Evolutionary conservation across 2,329 filamentous ascomycete species (phyloP), one percentile per base, ranked within the genome.

Genomic region (Amylocarpus encephaloides): DNA sequence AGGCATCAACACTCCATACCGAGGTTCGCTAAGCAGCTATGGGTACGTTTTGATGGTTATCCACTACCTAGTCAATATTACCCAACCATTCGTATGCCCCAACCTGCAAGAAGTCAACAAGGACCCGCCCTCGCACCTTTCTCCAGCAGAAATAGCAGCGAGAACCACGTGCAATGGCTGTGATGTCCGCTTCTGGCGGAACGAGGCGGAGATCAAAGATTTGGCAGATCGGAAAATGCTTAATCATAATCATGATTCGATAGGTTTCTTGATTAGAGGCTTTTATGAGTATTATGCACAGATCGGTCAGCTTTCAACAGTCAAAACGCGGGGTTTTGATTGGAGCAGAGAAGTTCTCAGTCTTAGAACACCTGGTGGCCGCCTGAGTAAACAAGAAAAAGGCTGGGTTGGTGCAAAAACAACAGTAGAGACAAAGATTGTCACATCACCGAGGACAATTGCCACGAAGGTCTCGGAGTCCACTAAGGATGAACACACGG

Each of bases 31-130:
- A 15, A 91, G 86, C 46, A 92, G 87, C 58, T 95, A 95, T 62
- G 90, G 91, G 44, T 96, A 92, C 67, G 88, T 93, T 5, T 71
- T 95, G 35, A 95, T 96, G 90, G 83, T 94, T 4, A 72, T 95
- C 13, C 91, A 96, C 68, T 95, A 92, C 63, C 78, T 95, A 26
- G 82, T 93, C 62, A 95, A 95, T 59, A 68, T 95, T 46, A 86
- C 79, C 1, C 74, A 80, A 43, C 90, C 91, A 0, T 88, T 89
- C 48, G 86, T 96, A 15, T 82, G 88, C 51, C 88, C 87, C 0
- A 95, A 96, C 62, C 75, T 96, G 2, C 89, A 94, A 64, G 69
- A 75, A 48, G 72, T 76, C 59, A 71, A 69, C 51, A 75, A 69
- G 33, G 73, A 70, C 9, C 70, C 67, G 7, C 71, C 71, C 10